phyloP scores from a whole-genome alignment of 768 basidiomycete species.

The Termitomyces heimii region DNA sequence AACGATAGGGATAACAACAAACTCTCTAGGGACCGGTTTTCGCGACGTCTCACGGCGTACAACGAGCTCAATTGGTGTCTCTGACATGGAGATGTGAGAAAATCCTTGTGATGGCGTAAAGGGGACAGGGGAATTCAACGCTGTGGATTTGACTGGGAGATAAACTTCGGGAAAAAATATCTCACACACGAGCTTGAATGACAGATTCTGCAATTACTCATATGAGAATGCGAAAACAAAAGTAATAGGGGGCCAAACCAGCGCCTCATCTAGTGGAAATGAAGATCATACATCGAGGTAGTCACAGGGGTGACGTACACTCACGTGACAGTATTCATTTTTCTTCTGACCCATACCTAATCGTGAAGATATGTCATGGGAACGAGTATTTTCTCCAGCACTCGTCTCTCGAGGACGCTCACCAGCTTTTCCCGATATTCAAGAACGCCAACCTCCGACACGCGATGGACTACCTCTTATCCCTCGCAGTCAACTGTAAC shows the following conservation, averaged over 20 bases:
- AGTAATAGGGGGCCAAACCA: neutral
- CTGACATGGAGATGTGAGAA: slow-evolving; percentile 1
- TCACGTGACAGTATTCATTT: neutral
- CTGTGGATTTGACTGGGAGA: neutral
- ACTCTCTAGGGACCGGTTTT: slow-evolving; percentile 8
- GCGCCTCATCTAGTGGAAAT: neutral
- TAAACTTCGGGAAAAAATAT: slow-evolving; percentile 1
- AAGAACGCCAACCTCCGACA: neutral
- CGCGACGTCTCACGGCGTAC: slow-evolving; percentile 6
- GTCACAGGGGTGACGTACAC: neutral
- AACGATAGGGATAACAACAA: neutral
- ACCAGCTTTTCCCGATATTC: neutral
- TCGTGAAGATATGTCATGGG: neutral
- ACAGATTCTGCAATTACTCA: neutral
- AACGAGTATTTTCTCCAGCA: neutral
- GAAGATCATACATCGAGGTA: no score
- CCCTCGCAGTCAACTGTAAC: slow-evolving; percentile 6
- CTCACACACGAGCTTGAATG: neutral
- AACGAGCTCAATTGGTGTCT: slow-evolving; percentile 6
- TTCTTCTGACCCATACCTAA: neutral
- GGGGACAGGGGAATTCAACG: neutral
- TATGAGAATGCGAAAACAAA: neutral
- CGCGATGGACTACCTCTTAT: neutral
- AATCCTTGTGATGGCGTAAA: neutral
- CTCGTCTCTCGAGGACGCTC: neutral